Evolutionary conservation across 2,329 filamentous ascomycete species (phyloP).

Genomic region (Aspergillus luchuensis): DNA sequence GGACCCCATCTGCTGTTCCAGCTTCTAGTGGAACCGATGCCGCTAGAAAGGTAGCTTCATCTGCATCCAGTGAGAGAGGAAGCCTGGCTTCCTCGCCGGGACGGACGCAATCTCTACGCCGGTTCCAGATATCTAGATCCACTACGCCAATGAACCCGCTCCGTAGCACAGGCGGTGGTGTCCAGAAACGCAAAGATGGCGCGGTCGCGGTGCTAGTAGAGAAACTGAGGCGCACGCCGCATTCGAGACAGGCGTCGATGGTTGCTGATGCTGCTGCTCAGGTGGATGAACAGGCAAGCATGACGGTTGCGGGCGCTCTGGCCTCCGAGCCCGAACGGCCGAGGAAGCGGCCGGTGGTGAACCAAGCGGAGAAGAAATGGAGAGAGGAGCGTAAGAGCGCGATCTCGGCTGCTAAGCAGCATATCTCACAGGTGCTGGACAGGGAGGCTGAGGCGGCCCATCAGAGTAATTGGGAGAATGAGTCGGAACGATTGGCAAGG

Average conservation of each 20-base stretch:
- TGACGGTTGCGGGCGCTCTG: background rate
- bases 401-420: conserved; percentile 39
- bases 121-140: conserved; percentile 44
- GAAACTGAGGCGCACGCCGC: conserved; percentile 37
- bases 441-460: conserved; percentile 38
- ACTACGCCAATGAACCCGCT: conserved; percentile 30
- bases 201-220: conserved; percentile 45
- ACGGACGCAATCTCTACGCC: conserved; percentile 31
- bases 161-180: conserved; percentile 32
- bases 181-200: conserved; percentile 39
- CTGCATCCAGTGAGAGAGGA: conserved; percentile 16
- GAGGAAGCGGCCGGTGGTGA: conserved; percentile 44
- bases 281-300: conserved; percentile 13
- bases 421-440: conserved; percentile 38
- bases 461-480: conserved; percentile 45
- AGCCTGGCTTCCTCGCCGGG: conserved; percentile 23
- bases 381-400: conserved; percentile 36
- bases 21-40: background rate
- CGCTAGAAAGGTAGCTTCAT: conserved; percentile 5
- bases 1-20: conserved; percentile 1
- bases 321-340: conserved; percentile 21
- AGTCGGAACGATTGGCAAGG: conserved; percentile 45
- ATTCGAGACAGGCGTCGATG: conserved; percentile 38
- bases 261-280: conserved; percentile 32
- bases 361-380: conserved; percentile 44